phyloP scores from a whole-genome alignment of 768 basidiomycete species.

The Coprinellus micaceus region DNA sequence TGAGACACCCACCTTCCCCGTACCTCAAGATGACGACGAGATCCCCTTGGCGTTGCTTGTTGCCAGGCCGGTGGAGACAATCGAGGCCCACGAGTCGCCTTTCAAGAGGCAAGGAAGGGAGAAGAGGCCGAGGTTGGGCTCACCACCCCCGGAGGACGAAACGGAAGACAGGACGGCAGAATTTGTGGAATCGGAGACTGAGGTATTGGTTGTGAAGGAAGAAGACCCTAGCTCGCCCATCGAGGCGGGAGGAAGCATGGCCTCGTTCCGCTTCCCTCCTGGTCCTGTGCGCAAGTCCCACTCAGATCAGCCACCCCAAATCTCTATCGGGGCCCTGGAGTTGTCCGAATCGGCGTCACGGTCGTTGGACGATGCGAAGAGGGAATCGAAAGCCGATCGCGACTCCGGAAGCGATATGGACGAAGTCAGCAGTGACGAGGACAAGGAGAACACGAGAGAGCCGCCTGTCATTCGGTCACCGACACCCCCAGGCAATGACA shows the following conservation, averaged over 20 bases:
- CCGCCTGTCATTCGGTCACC: background rate
- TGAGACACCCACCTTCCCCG: conserved; percentile 19
- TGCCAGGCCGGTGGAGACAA: background rate
- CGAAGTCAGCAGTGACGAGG: conserved; percentile 10
- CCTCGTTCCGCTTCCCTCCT: conserved; percentile 74
- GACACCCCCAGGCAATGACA: background rate
- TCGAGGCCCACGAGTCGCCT: conserved; percentile 23
- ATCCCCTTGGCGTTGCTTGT: conserved; percentile 15
- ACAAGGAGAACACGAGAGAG: conserved; percentile 15
- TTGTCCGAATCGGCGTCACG: background rate
- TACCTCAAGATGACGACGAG: conserved; percentile 20
- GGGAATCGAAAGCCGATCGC: background rate
- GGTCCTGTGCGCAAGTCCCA: conserved; percentile 20
- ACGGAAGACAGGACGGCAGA: conserved; percentile 3
- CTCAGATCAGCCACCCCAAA: conserved; percentile 20
- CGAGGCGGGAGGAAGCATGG: conserved; percentile 62
- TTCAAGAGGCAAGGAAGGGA: conserved; percentile 69
- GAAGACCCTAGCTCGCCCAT: conserved; percentile 19
- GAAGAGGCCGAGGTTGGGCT: conserved; percentile 66
- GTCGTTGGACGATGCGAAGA: conserved; percentile 1
- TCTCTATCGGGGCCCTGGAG: background rate
- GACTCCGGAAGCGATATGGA: conserved; percentile 11
- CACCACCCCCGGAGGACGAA: conserved; percentile 20
- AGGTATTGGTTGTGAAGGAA: background rate
- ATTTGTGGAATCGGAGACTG: background rate